Evolutionary conservation across 2,329 filamentous ascomycete species (phyloP), one percentile per base, ranked within the genome.

Genomic region (Scortechinia acanthostroma): DNA sequence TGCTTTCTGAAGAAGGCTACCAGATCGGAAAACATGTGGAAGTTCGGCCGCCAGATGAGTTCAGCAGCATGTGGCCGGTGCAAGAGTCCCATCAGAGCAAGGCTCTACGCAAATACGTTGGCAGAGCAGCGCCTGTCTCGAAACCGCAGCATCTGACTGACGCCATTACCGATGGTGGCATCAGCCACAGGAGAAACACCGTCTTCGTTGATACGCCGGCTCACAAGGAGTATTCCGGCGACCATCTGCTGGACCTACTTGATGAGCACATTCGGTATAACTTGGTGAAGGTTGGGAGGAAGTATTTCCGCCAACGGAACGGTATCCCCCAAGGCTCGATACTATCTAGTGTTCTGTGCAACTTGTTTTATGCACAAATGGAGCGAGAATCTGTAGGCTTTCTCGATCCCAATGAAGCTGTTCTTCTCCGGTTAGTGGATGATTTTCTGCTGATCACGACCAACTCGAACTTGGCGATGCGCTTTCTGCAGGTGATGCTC

Each of bases 261-360:
- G 61, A 72, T 44, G 76, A 83, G 53, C 81, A 86, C 57, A 66
- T 86, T 14, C 68, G 74, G 46, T 68, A 70, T 45, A 85, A 84
- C 53, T 59, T 84, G 17, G 71, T 86, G 50, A 78, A 76, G 55
- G 74, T 85, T 43, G 80, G 78, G 21, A 78, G 76, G 55, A 73
- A 71, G 43, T 79, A 74, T 53, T 83, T 79, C 54, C 70, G 77
- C 28, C 81, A 86, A 57, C 80, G 73, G 51, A 66, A 69, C 30
- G 81, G 81, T 6, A 85, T 86, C 42, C 80, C 81, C 0, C 81
- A 86, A 57, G 81, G 81, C 21, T 86, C 81, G 1, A 67, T 83
- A 3, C 56, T 86, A 6, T 85, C 80, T 16, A 80, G 70, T 53
- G 61, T 85, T 48, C 64, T 86, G 14, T 86, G 82, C 64, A 84